Percentiles rank a stretch among this genome's conserved stretches.
These are phyloP conservation scores for Globisporangium rhizosaccharum DNA, from an alignment of 352 stramenopile genomes.

Conservation along the genomic window DNA sequence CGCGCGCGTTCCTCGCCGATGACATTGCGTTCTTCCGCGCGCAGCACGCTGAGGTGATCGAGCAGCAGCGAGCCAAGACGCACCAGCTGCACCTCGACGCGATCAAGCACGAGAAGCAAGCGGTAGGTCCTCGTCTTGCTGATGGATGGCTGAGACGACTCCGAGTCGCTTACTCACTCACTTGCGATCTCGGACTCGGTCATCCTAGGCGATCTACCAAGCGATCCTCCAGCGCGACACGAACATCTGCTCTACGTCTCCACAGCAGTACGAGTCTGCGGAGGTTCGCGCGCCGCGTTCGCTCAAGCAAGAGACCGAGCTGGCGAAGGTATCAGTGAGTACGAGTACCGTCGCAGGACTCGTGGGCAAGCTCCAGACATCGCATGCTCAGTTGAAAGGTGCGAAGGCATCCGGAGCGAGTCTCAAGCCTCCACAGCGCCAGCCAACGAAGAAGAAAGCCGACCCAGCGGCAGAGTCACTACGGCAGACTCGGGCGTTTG, in stretches of 20 bases:
- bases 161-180: background rate
- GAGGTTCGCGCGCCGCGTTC: too few relatives aligned
- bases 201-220: slow-evolving; percentile 12
- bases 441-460: too few relatives aligned
- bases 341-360: too few relatives aligned
- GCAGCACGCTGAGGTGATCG: slow-evolving; percentile 1
- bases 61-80: background rate
- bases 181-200: background rate
- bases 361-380: too few relatives aligned
- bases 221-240: slow-evolving; percentile 13
- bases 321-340: too few relatives aligned
- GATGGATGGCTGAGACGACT: background rate
- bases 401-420: background rate
- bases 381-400: too few relatives aligned
- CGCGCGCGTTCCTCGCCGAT: slow-evolving; percentile 1
- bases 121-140: background rate
- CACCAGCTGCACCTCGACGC: slow-evolving; percentile 1
- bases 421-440: too few relatives aligned
- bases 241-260: background rate
- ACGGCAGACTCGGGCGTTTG: slow-evolving; percentile 7
- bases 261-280: background rate
- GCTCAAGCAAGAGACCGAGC: too few relatives aligned
- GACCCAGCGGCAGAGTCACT: slow-evolving; percentile 5
- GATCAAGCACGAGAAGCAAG: slow-evolving; percentile 9
- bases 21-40: slow-evolving; percentile 11